Evolutionary conservation across 495 filamentous ascomycete species (phyloP).

Genomic region (Haplographium delicatum): DNA sequence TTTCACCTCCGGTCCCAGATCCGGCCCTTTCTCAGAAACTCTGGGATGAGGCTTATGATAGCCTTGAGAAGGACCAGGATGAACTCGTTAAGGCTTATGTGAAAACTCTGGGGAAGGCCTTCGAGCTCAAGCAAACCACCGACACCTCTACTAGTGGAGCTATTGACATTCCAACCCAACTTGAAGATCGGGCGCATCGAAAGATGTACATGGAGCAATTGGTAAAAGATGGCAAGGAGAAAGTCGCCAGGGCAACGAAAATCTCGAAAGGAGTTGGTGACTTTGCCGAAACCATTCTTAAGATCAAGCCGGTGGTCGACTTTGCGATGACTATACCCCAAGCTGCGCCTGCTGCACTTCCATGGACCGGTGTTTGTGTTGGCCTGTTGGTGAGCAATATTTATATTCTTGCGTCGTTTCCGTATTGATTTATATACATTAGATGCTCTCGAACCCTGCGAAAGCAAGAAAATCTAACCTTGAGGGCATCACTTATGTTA

Average conservation of each 20-base stretch:
- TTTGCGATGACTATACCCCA: not conserved
- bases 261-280: not conserved
- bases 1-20: not conserved
- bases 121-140: not conserved
- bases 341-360: conserved; percentile 3
- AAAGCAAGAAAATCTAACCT: conserved; percentile 27
- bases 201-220: not conserved
- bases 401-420: not conserved
- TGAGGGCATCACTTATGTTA: conserved; percentile 2
- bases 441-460: conserved; percentile 20
- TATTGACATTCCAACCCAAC: not conserved
- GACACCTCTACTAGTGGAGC: not conserved
- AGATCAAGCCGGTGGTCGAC: not conserved
- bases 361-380: not conserved
- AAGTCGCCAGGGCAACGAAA: not conserved
- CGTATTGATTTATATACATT: not conserved
- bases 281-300: not conserved
- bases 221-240: not conserved
- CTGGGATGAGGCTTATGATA: not conserved
- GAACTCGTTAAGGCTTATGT: not conserved
- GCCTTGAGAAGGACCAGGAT: not conserved
- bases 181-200: not conserved
- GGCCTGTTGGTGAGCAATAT: not conserved
- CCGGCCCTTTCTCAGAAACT: not conserved
- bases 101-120: not conserved